Evolutionary conservation across 164 flowering plant species (phyloP), one percentile per base, ranked within the genome.

Genomic region (Piper betle): DNA sequence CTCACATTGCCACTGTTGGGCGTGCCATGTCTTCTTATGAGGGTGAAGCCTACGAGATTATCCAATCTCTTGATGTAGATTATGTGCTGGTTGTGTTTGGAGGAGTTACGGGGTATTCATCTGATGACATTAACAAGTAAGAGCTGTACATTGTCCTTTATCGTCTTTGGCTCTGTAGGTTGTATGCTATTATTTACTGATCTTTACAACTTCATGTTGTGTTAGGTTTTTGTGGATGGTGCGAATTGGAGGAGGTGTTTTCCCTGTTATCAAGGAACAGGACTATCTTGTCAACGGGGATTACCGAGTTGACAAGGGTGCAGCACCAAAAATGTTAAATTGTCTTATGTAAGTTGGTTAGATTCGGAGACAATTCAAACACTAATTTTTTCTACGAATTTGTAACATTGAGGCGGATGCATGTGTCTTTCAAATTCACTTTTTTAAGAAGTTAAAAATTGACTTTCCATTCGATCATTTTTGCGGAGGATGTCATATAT

Each of bases 11-110:
- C 60, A 91, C 99, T 19, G 97, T 94, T 57, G 99, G 99, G 20
- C 95, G 99, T 66, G 99, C 99, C 61, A 94, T 94, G 97, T 85
- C 99, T 65, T 94, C 96, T 55, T 88, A 91, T 75, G 99, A 94
- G 72, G 88, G 82, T 74, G 97, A 94, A 71, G 99, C 97, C 11
- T 86, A 81, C 76, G 99, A 94, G 69, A 88, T 94, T 57, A 91
- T 93, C 92, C 80, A 79, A 71, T 91, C 96, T 11, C 88, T 91
- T 37, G 97, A 94, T 79, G 97, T 94, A 69, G 79, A 88, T 78
- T 94, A 91, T 77, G 96, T 94, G 20, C 73, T 94, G 56, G 99
- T 94, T 64, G 99, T 94, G 39, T 93, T 94, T 80, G 99, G 99
- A 57, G 99, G 99, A 71, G 97, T 94, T 55, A 88, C 97, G 52